Percentiles rank a stretch among this genome's conserved stretches.
Conservation (phyloP, 2,329 filamentous ascomycete genomes). For the Teratosphaeria destructans region DNA sequence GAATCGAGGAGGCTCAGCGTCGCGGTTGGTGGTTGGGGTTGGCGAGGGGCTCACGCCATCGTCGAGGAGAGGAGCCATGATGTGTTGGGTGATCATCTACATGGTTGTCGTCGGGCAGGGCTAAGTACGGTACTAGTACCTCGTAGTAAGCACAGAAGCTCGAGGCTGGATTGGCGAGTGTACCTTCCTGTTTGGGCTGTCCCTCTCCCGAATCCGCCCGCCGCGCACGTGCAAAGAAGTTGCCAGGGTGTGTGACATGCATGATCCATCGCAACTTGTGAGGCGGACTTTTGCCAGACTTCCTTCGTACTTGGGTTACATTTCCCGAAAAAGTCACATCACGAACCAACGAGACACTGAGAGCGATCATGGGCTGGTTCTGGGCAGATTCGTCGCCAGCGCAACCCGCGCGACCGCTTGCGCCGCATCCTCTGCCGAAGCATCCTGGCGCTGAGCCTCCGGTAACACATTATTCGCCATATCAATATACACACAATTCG, state of each 20-base stretch:
- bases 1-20: slow-evolving; percentile 40
- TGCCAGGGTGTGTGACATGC: not conserved
- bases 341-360: not conserved
- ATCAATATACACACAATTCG: not conserved
- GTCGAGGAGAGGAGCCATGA: not conserved
- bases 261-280: not conserved
- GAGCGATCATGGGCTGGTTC: slow-evolving; percentile 54
- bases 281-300: not conserved
- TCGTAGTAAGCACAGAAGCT: not conserved
- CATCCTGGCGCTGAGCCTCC: slow-evolving; percentile 42
- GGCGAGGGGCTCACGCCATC: not conserved
- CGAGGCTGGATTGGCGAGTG: not conserved
- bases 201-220: not conserved
- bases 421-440: slow-evolving; percentile 39
- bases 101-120: not conserved
- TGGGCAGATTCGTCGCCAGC: slow-evolving; percentile 49
- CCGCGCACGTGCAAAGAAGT: not conserved
- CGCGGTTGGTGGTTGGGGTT: not conserved
- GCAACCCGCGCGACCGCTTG: slow-evolving; percentile 27
- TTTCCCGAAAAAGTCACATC: not conserved
- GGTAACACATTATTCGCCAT: slow-evolving; percentile 31
- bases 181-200: not conserved
- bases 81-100: not conserved
- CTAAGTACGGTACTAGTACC: not conserved
- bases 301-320: too few relatives aligned